phyloP scores from a whole-genome alignment of 225 moss, liverwort and hornwort species.

The Pseudoscleropodium purum region DNA sequence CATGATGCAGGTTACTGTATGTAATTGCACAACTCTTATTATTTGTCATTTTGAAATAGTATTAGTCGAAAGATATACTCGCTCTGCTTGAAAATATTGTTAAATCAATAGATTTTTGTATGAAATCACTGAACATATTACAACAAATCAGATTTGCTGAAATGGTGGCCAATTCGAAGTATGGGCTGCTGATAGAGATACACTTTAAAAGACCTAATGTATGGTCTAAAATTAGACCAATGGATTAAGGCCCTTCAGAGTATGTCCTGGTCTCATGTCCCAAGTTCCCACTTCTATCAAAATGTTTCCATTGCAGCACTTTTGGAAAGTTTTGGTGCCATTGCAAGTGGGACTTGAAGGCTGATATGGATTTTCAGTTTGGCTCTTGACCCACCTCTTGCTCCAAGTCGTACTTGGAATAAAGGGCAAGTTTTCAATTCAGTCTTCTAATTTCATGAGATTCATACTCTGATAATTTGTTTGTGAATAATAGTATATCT shows the following conservation, averaged over 20 bases:
- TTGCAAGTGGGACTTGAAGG: not conserved
- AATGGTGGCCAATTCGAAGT: not conserved
- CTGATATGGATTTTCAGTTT: not conserved
- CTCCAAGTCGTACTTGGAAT: not conserved
- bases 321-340: not conserved
- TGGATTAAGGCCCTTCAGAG: not conserved
- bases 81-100: not conserved
- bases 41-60: not conserved
- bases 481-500: not conserved
- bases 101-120: not conserved
- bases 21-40: not conserved
- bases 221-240: not conserved
- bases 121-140: not conserved
- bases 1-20: not conserved
- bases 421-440: not conserved
- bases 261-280: not conserved
- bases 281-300: not conserved
- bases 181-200: not conserved
- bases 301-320: not conserved
- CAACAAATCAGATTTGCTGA: not conserved
- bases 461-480: not conserved
- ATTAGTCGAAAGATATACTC: not conserved
- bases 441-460: not conserved
- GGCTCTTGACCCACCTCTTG: not conserved
- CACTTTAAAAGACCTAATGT: not conserved